Evolutionary conservation across 108 stramenopile species (phyloP).

Genomic region (Nitzschia inconspicua): DNA sequence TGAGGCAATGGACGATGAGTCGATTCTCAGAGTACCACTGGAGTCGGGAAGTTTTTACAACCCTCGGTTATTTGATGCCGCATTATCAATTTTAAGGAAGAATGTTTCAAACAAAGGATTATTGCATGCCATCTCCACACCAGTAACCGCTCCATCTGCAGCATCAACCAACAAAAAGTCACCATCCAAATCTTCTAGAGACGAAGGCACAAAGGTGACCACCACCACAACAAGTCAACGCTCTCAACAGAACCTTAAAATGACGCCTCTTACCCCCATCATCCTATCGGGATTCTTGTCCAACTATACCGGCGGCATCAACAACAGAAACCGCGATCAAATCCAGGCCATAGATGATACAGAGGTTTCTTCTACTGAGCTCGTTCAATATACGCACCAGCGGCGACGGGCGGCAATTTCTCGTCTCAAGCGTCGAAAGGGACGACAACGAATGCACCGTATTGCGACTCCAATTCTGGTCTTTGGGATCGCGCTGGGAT

Average conservation of each 20-base stretch:
- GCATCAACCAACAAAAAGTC: neutral
- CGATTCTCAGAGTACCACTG: slow-evolving; percentile 19
- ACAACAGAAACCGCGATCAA: neutral
- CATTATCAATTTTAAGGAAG: slow-evolving; percentile 12
- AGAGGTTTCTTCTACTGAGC: slow-evolving; percentile 17
- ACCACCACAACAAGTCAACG: neutral
- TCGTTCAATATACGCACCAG: slow-evolving; percentile 22
- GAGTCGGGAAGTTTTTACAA: slow-evolving; percentile 29
- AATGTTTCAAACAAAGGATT: neutral
- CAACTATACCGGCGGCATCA: neutral
- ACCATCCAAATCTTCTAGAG: neutral
- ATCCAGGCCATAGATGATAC: neutral
- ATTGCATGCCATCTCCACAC: neutral
- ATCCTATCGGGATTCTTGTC: slow-evolving; percentile 36
- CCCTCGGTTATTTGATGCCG: slow-evolving; percentile 14
- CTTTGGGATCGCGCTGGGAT: slow-evolving; percentile 5
- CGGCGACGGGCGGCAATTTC: slow-evolving; percentile 29
- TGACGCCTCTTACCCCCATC: slow-evolving; percentile 30
- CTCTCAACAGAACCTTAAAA: neutral
- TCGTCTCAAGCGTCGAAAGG: slow-evolving; percentile 2
- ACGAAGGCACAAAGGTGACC: neutral
- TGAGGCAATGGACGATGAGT: slow-evolving; percentile 10
- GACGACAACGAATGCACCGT: slow-evolving; percentile 15
- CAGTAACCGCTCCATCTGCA: neutral
- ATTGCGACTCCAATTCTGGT: slow-evolving; percentile 13